Base-by-base conservation (phyloP, 2,329 filamentous ascomycete species). In the Pseudogymnoascus sp. region DNA sequence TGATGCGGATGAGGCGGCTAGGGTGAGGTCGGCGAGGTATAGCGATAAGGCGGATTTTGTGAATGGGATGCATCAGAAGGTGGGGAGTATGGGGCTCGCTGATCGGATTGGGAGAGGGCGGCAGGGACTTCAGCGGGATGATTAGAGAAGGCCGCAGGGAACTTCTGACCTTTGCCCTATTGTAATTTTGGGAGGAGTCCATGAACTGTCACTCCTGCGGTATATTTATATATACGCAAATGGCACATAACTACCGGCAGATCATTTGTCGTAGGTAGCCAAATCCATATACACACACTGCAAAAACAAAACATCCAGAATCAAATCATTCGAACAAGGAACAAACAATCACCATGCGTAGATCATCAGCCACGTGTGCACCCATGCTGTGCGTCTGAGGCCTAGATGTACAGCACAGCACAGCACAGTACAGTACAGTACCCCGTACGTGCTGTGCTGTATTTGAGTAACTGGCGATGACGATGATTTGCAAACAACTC, bases 31-130 rank as follows among this genome's bases (percentile, higher is more conserved):
- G 12, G 79, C 80, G 23, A 84, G 85, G 70, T 83, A 84, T 62
- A 86, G 82, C 4, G 85, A 85, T 4, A 85, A 85, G 40, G 82
- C 83, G 4, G 80, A 84, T 21, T 91, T 91, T 68, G 80, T 85
- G 60, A 84, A 84, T 64, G 80, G 80, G 0, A 74, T 91, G 63
- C 84, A 89, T 69, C 82, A 82, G 63, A 80, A 86, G 68, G 82
- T 79, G 53, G 78, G 78, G 11, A 77, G 80, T 62, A 74, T 82
- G 71, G 78, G 78, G 23, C 71, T 85, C 47, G 80, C 77, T 0
- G 80, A 82, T 67, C 76, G 82, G 4, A 78, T 84, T 67, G 80
- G 80, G 0, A 75, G 81, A 37, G 76, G 77, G 11, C 74, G 77
- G 61, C 77, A 77, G 61, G 78, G 77, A 1, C 75, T 77, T 25